phyloP scores from a whole-genome alignment of 192 early-diverging fungal genomes.

The Radiomyces spectabilis region DNA sequence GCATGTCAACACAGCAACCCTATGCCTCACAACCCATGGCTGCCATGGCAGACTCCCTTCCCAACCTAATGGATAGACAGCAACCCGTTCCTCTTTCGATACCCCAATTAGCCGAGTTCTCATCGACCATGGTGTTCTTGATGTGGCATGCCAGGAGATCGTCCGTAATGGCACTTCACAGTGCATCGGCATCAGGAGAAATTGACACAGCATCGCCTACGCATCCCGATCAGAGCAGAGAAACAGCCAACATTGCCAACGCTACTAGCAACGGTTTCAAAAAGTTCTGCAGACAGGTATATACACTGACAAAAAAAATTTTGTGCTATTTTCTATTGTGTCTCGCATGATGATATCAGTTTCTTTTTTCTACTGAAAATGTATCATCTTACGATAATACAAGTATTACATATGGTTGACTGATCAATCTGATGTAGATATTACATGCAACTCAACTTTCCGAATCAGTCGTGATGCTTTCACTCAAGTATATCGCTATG shows the following conservation, averaged over 20 bases:
- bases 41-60: constrained; percentile 10
- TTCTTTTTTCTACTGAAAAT: too few relatives aligned
- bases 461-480: constrained; percentile 41
- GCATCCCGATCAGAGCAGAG: too few relatives aligned
- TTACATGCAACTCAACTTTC: constrained; percentile 41
- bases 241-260: too few relatives aligned
- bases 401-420: constrained; percentile 11
- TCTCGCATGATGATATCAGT: too few relatives aligned
- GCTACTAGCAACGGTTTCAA: constrained; percentile 21
- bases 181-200: constrained; percentile 4
- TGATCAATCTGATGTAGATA: constrained; percentile 32
- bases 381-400: too few relatives aligned
- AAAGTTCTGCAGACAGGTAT: constrained; percentile 34
- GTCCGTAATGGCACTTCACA: constrained; percentile 24
- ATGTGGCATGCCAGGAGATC: constrained; percentile 40
- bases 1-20: neutral
- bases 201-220: too few relatives aligned
- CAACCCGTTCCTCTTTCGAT: constrained; percentile 4
- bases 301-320: too few relatives aligned
- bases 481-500: constrained; percentile 46
- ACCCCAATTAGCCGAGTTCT: constrained; percentile 44
- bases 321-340: neutral
- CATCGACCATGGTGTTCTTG: constrained; percentile 47
- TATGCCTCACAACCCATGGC: neutral
- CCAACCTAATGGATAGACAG: constrained; percentile 9